Conservation (phyloP, 2,329 filamentous ascomycete genomes). For the Fonsecaea monophora region DNA sequence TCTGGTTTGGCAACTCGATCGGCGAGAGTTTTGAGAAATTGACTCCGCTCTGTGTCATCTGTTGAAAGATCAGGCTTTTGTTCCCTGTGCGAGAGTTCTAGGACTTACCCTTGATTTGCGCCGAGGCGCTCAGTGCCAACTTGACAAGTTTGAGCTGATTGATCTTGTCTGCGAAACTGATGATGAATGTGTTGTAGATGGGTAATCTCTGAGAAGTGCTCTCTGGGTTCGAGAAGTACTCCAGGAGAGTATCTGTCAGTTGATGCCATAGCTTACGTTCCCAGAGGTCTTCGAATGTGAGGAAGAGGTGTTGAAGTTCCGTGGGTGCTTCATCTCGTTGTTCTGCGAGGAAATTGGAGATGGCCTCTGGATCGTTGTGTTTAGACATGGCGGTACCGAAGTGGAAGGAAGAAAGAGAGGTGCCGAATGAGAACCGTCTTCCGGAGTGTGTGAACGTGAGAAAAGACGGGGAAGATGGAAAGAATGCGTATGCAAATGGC, state of each 20-base stretch:
- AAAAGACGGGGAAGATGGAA: background rate
- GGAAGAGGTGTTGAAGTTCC: constrained; percentile 83
- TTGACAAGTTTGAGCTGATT: constrained; percentile 97
- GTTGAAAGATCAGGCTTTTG: background rate
- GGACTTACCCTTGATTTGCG: constrained; percentile 75
- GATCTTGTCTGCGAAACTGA: constrained; percentile 97
- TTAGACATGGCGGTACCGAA: constrained; percentile 9
- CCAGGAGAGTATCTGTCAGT: constrained; percentile 84
- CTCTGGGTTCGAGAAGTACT: constrained; percentile 83
- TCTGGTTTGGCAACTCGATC: constrained; percentile 89
- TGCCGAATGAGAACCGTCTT: background rate
- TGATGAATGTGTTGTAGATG: constrained; percentile 93
- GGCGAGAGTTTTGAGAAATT: constrained; percentile 81
- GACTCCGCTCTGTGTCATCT: constrained; percentile 87
- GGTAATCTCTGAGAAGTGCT: constrained; percentile 84
- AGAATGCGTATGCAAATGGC: constrained; percentile 1
- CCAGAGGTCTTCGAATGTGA: constrained; percentile 96
- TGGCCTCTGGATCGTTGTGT: constrained; percentile 52
- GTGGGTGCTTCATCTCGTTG: constrained; percentile 87
- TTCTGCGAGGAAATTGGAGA: constrained; percentile 88
- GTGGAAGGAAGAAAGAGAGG: background rate
- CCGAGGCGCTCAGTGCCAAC: constrained; percentile 83
- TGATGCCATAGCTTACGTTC: constrained; percentile 99
- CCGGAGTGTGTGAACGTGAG: background rate
- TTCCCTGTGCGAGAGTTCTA: constrained; percentile 3